Conservation (phyloP, 2,329 filamentous ascomycete genomes). For the Penicillium frequentans region DNA sequence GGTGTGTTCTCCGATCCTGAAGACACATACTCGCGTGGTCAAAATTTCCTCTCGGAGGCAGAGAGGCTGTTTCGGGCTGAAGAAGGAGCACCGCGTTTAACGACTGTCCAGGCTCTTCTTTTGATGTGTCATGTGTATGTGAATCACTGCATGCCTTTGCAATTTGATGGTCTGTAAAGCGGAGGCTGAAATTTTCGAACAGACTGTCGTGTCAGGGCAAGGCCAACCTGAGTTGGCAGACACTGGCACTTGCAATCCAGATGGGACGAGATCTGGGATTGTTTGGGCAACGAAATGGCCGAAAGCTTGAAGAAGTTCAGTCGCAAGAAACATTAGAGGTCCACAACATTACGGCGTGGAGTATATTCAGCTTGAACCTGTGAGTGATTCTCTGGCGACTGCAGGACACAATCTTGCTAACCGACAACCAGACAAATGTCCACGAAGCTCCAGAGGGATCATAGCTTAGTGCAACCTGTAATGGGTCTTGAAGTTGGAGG, state of each 20-base stretch:
- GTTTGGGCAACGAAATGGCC: slow-evolving; percentile 16
- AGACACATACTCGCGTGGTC: slow-evolving; percentile 31
- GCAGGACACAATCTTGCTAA: slow-evolving; percentile 6
- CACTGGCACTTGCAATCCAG: slow-evolving; percentile 33
- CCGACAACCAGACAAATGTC: slow-evolving; percentile 28
- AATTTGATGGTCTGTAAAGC: neutral
- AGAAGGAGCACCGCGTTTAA: slow-evolving; percentile 31
- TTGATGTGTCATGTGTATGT: slow-evolving; percentile 36
- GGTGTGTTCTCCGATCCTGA: slow-evolving; percentile 27
- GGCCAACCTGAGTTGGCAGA: slow-evolving; percentile 27
- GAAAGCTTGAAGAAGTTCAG: slow-evolving; percentile 6
- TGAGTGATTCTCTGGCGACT: slow-evolving; percentile 10
- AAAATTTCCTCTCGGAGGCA: slow-evolving; percentile 37
- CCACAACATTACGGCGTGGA: slow-evolving; percentile 30
- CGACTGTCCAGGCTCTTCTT: slow-evolving; percentile 38
- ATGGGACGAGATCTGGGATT: slow-evolving; percentile 34
- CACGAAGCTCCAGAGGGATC: slow-evolving; percentile 22
- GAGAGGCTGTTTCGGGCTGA: slow-evolving; percentile 38
- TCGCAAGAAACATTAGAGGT: slow-evolving; percentile 21
- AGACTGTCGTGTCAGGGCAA: slow-evolving; percentile 32
- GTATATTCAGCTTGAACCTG: slow-evolving; percentile 32
- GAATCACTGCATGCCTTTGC: neutral
- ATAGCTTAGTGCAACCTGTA: slow-evolving; percentile 21
- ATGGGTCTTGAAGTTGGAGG: slow-evolving; percentile 13
- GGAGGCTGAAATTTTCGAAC: slow-evolving; percentile 14